These are phyloP conservation scores for Phytopythium aichiense DNA, from an alignment of 352 stramenopile species.

Conservation along the genomic window DNA sequence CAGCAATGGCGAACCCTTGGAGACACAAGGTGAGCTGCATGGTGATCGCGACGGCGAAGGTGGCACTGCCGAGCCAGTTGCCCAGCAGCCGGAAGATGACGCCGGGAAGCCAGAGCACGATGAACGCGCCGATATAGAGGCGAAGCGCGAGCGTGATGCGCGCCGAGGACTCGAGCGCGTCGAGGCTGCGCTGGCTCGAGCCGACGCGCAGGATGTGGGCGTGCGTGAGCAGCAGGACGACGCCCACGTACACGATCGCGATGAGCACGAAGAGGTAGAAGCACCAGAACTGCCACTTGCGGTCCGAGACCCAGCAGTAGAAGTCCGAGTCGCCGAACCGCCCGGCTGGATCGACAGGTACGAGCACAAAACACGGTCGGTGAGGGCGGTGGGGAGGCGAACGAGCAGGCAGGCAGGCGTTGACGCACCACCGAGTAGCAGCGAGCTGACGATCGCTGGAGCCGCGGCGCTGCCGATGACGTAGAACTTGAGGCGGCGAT, in stretches of 20 bases:
- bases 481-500: slow-evolving; percentile 60
- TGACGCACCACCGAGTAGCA: slow-evolving; percentile 29
- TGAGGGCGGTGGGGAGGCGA: too few species aligned
- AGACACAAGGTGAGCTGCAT: slow-evolving; percentile 68
- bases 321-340: slow-evolving; percentile 47
- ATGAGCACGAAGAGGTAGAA: slow-evolving; percentile 67
- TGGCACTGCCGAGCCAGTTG: slow-evolving; percentile 30
- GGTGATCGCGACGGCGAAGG: slow-evolving; percentile 44
- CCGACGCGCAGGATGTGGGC: slow-evolving; percentile 35
- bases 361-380: not conserved
- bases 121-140: slow-evolving; percentile 70
- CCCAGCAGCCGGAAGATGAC: slow-evolving; percentile 59
- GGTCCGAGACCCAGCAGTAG: slow-evolving; percentile 72
- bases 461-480: slow-evolving; percentile 41
- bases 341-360: not conserved
- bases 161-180: slow-evolving; percentile 60
- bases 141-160: slow-evolving; percentile 58
- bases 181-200: slow-evolving; percentile 49
- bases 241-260: slow-evolving; percentile 61
- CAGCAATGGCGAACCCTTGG: slow-evolving; percentile 53
- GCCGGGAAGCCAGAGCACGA: slow-evolving; percentile 63
- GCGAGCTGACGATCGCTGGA: slow-evolving; percentile 26
- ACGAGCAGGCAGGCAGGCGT: not conserved
- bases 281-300: slow-evolving; percentile 39
- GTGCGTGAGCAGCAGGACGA: slow-evolving; percentile 63